Conservation (phyloP, 768 basidiomycete species). For the Sporobolomyces pararoseus region DNA sequence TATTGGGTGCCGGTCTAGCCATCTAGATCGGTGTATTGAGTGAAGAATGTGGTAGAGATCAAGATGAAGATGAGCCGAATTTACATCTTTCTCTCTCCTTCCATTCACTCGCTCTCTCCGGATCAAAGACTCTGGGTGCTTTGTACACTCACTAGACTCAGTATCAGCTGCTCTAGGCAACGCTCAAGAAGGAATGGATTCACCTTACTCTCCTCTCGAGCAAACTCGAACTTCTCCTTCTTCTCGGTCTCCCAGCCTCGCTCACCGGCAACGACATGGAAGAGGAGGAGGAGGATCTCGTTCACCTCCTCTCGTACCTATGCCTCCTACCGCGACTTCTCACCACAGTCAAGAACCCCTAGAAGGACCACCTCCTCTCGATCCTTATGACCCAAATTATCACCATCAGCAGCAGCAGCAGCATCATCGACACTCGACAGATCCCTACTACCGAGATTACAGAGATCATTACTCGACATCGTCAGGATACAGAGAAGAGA, state of each 20-base stretch:
- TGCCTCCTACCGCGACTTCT: neutral
- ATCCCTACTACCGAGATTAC: neutral
- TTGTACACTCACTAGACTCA: too few species aligned
- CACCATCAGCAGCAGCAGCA: neutral
- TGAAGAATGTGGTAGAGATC: neutral
- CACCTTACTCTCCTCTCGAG: conserved; percentile 17
- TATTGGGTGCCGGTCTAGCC: conserved; percentile 10
- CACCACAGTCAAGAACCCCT: too few species aligned
- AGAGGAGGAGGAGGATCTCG: too few species aligned
- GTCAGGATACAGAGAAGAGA: too few species aligned
- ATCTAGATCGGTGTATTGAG: neutral
- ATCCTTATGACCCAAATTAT: neutral
- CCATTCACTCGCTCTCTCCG: neutral
- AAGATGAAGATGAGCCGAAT: too few species aligned
- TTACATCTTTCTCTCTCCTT: neutral
- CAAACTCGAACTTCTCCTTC: neutral
- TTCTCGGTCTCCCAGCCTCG: neutral
- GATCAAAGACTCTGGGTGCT: neutral
- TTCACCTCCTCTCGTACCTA: conserved; percentile 22
- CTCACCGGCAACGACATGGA: too few species aligned
- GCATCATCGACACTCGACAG: neutral
- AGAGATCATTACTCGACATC: too few species aligned
- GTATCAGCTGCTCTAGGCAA: too few species aligned
- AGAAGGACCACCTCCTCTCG: neutral
- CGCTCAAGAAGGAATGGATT: too few species aligned